A percentile compares a stretch with the other conserved stretches of the same genome.
Evolutionary conservation across 2,329 filamentous ascomycete species (phyloP).

Genomic region (Fusarium albidum): DNA sequence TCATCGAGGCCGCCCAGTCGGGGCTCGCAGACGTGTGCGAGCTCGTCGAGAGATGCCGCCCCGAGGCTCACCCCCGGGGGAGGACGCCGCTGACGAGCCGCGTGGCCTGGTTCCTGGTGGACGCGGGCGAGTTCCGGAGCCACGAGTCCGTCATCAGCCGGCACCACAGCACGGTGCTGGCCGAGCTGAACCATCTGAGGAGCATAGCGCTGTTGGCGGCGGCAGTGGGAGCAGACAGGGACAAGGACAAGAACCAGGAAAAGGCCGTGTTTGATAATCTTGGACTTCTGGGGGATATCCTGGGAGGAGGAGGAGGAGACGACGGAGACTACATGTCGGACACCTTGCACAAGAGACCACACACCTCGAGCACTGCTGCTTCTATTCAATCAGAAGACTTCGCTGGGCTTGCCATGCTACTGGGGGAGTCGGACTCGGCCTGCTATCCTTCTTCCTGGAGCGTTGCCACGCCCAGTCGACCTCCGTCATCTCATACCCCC

Average conservation of each 20-base stretch:
- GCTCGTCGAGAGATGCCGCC: slow-evolving; percentile 43
- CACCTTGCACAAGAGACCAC: background rate
- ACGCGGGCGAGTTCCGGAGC: slow-evolving; percentile 35
- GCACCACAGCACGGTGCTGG: slow-evolving; percentile 41
- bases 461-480: background rate
- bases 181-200: slow-evolving; percentile 42
- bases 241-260: slow-evolving; percentile 3
- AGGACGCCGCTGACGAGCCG: slow-evolving; percentile 30
- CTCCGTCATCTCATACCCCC: background rate
- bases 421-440: slow-evolving; percentile 9
- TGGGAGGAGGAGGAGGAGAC: no score
- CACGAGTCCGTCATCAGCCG: slow-evolving; percentile 41
- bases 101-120: slow-evolving; percentile 38
- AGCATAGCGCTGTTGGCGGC: slow-evolving; percentile 29
- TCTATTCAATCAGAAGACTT: slow-evolving; percentile 3
- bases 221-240: no score
- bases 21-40: slow-evolving; percentile 40
- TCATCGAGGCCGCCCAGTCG: slow-evolving; percentile 41
- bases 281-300: slow-evolving; percentile 28
- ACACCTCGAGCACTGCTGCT: background rate
- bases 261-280: slow-evolving; percentile 26
- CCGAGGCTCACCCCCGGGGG: slow-evolving; percentile 29
- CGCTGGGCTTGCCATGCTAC: slow-evolving; percentile 14
- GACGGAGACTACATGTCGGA: background rate
- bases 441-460: background rate